Evolutionary conservation across 306 rosid genomes (phyloP), one percentile per base, ranked within the genome.

Genomic region (Malus orientalis): DNA sequence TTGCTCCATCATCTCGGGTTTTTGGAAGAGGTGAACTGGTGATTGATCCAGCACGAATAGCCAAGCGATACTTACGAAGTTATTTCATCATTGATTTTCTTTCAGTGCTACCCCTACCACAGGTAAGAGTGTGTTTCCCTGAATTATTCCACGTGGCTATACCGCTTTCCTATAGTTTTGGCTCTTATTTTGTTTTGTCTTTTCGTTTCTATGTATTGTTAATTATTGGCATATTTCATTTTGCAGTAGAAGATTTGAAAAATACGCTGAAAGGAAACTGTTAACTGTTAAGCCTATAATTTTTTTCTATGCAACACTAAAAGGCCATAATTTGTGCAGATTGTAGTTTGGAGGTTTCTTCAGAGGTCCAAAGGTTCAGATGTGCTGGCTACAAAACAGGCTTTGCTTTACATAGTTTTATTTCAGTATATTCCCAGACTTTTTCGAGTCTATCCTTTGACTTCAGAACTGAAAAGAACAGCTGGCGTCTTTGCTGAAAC

Each of bases 21-120:
- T 95, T 95, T 83, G 98, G 97, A 81, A 86, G 97, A 77, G 98
- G 98, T 81, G 98, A 95, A 88, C 96, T 95, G 85, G 97, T 95
- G 86, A 92, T 95, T 82, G 96, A 88, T 81, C 78, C 97, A 1
- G 90, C 91, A 71, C 87, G 90, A 86, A 95, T 95, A 75, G 98
- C 98, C 42, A 92, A 88, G 82, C 85, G 98, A 74, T 95, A 92
- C 91, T 67, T 92, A 88, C 88, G 81, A 83, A 84, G 83, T 70
- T 85, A 89, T 79, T 92, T 95, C 85, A 88, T 95, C 76, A 67
- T 92, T 27, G 98, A 95, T 86, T 87, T 95, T 78, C 84, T 92
- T 57, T 78, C 97, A 11, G 90, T 95, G 80, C 82, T 95, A 78
- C 98, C 98, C 64, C 84, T 95, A 79, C 98, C 98, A 74, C 98